Conservation (phyloP, 2,329 filamentous ascomycete genomes). For the Colletotrichum sp. region DNA sequence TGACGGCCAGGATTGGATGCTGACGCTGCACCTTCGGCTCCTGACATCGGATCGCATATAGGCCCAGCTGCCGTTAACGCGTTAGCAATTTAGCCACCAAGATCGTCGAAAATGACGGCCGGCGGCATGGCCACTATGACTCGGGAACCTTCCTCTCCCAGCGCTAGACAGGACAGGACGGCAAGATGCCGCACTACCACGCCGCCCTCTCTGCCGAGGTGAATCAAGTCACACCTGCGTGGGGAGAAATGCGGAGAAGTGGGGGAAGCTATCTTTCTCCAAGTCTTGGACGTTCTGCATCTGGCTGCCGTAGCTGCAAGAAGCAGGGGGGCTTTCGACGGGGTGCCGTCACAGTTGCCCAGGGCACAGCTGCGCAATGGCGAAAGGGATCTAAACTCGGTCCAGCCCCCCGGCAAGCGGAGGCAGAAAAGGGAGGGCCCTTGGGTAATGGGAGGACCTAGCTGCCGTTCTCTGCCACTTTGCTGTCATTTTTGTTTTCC, state of each 20-base stretch:
- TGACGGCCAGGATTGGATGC: background rate
- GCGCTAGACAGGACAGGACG: background rate
- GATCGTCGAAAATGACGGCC: background rate
- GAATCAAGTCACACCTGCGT: background rate
- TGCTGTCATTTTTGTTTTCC: background rate
- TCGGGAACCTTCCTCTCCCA: background rate
- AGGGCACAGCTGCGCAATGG: slow-evolving; percentile 10
- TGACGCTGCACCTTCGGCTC: slow-evolving; percentile 9
- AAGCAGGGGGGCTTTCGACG: background rate
- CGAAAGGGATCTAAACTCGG: slow-evolving; percentile 3
- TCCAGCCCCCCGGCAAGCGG: slow-evolving; percentile 1
- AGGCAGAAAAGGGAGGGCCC: background rate
- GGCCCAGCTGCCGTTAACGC: background rate
- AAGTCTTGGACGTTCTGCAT: slow-evolving; percentile 8
- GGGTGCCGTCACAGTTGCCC: background rate
- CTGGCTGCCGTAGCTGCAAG: background rate
- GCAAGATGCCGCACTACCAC: slow-evolving; percentile 14
- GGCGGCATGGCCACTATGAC: background rate
- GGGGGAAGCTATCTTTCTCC: slow-evolving; percentile 12
- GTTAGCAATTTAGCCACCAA: background rate
- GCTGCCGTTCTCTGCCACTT: background rate
- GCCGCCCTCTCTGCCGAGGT: slow-evolving; percentile 7
- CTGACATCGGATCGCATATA: slow-evolving; percentile 3
- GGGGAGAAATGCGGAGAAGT: slow-evolving; percentile 20
- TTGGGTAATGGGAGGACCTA: background rate